Percentiles rank a stretch among this genome's conserved stretches.
Conservation (phyloP, 768 basidiomycete species). For the Phaeolepiota aurea region DNA sequence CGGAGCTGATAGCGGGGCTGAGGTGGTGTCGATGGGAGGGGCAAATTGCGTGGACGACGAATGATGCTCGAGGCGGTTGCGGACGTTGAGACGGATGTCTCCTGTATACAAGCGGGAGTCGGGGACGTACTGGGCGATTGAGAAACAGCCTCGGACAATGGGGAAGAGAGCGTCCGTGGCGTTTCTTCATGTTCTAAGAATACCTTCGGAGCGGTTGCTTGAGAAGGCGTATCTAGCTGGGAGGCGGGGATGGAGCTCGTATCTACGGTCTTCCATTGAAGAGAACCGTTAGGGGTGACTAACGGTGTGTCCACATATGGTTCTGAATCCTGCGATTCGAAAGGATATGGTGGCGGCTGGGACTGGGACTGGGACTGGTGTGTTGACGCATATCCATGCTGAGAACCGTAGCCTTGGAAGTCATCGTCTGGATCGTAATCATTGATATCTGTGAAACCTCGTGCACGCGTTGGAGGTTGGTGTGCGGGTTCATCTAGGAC, state of each 20-base stretch:
- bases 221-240: slow-evolving; percentile 25
- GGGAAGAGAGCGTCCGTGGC: slow-evolving; percentile 6
- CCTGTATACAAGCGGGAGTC: neutral
- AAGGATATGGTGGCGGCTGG: slow-evolving; percentile 18
- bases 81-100: neutral
- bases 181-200: slow-evolving; percentile 13
- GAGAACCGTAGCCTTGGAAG: slow-evolving; percentile 10
- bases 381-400: slow-evolving; percentile 9
- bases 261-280: slow-evolving; percentile 28
- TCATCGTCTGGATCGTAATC: slow-evolving; percentile 9
- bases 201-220: slow-evolving; percentile 16
- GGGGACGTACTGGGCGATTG: neutral
- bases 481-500: slow-evolving; percentile 10
- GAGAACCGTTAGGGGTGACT: slow-evolving; percentile 48
- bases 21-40: neutral
- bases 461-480: slow-evolving; percentile 11
- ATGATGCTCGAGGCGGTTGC: neutral
- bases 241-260: slow-evolving; percentile 24
- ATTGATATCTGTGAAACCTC: slow-evolving; percentile 17
- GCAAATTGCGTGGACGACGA: neutral
- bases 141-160: neutral
- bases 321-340: slow-evolving; percentile 37
- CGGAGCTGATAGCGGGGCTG: slow-evolving; percentile 23
- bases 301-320: slow-evolving; percentile 41
- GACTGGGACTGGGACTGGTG: slow-evolving; percentile 14